phyloP scores from a whole-genome alignment of 306 rosid species.

The Cyamopsis tetragonoloba region DNA sequence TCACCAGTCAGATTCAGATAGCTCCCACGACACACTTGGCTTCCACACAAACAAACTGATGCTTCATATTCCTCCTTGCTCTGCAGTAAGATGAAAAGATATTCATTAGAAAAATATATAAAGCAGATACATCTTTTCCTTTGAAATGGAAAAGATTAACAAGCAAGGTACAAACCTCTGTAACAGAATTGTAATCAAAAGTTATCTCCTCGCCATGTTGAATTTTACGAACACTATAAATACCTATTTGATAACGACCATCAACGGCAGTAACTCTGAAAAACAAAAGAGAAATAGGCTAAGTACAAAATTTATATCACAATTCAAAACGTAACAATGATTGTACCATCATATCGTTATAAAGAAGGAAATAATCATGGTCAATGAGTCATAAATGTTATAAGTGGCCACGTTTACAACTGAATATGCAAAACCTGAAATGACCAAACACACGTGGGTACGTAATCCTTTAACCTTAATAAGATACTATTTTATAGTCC shows the following conservation, averaged over 20 bases:
- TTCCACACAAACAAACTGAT: slow-evolving; percentile 97
- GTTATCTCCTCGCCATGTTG: slow-evolving; percentile 93
- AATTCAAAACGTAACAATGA: neutral
- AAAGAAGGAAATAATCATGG: too few relatives aligned
- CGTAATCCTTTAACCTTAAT: neutral
- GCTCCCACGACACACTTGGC: slow-evolving; percentile 99
- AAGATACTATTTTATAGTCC: neutral
- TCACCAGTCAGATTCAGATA: slow-evolving; percentile 96
- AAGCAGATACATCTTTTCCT: neutral
- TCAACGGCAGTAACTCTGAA: slow-evolving; percentile 94
- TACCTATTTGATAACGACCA: slow-evolving; percentile 97
- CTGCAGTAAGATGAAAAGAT: slow-evolving; percentile 39
- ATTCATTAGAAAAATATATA: slow-evolving; percentile 22
- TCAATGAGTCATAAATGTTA: too few relatives aligned
- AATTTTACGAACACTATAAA: slow-evolving; percentile 78
- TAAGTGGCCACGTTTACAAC: neutral
- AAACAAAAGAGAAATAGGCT: neutral
- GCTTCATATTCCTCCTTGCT: slow-evolving; percentile 99
- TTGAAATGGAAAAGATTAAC: neutral
- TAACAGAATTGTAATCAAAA: slow-evolving; percentile 95
- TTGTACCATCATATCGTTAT: too few relatives aligned
- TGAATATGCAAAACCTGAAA: neutral
- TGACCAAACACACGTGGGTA: neutral
- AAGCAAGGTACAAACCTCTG: slow-evolving; percentile 72
- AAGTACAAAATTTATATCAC: neutral